Evolutionary conservation across 2,329 filamentous ascomycete species (phyloP).

Genomic region (Colletotrichum sp.): DNA sequence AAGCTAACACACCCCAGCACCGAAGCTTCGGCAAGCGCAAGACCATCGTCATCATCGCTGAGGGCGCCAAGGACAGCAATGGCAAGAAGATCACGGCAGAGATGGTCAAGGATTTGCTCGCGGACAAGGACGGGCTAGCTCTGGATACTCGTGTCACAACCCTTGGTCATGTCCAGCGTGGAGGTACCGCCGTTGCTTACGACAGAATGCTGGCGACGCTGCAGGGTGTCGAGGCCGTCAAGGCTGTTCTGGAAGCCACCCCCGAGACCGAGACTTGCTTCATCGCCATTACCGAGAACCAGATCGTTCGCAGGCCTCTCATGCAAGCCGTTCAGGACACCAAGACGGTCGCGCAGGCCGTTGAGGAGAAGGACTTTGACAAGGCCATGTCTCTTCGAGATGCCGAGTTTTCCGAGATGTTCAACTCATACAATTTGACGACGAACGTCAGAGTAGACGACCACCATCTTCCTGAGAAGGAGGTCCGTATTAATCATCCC

Average conservation of each 20-base stretch:
- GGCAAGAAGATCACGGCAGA: constrained; percentile 82
- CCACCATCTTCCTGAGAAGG: constrained; percentile 69
- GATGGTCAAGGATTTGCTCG: constrained; percentile 88
- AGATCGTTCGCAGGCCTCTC: constrained; percentile 88
- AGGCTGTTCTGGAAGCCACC: constrained; percentile 86
- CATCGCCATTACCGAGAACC: constrained; percentile 97
- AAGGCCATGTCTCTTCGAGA: constrained; percentile 88
- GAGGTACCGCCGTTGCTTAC: constrained; percentile 90
- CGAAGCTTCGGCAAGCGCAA: constrained; percentile 89
- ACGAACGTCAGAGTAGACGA: constrained; percentile 78
- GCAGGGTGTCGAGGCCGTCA: constrained; percentile 93
- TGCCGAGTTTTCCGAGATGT: constrained; percentile 92
- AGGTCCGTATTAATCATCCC: constrained; percentile 55
- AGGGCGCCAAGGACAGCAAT: constrained; percentile 86
- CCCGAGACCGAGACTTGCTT: constrained; percentile 91
- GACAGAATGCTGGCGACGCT: constrained; percentile 92
- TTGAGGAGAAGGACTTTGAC: constrained; percentile 84
- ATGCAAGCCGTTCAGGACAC: constrained; percentile 90
- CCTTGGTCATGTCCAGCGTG: constrained; percentile 95
- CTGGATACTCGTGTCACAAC: constrained; percentile 95
- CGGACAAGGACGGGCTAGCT: constrained; percentile 74
- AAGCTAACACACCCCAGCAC: constrained; percentile 60
- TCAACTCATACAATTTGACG: constrained; percentile 88
- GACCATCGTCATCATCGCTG: constrained; percentile 97
- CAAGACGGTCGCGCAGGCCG: constrained; percentile 81